Evolutionary conservation across 1,139 yeast genomes (phyloP).

Genomic region (Oligophagozyma castellii): DNA sequence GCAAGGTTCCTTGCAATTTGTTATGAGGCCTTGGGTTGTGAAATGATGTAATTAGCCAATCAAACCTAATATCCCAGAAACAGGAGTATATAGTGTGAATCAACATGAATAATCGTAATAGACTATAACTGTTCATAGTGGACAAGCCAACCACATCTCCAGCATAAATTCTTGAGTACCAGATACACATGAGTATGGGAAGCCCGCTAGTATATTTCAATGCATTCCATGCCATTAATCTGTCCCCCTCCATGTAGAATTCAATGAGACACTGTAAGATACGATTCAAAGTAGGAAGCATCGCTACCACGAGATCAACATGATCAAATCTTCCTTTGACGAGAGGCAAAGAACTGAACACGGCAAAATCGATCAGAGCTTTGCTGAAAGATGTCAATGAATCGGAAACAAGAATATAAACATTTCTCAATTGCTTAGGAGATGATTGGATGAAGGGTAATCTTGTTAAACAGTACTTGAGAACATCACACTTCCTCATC

Average conservation of each 20-base stretch:
- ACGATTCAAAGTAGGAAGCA: conserved; percentile 56
- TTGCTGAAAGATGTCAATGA: conserved; percentile 67
- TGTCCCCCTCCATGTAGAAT: conserved; percentile 36
- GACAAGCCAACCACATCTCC: conserved; percentile 5
- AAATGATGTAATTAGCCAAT: conserved; percentile 64
- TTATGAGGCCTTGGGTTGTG: conserved; percentile 24
- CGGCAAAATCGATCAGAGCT: conserved; percentile 55
- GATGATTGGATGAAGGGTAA: conserved; percentile 40
- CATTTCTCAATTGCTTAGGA: conserved; percentile 56
- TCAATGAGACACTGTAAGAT: conserved; percentile 73
- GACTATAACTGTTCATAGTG: conserved; percentile 5
- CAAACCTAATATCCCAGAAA: conserved; percentile 78
- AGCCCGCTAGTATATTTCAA: conserved; percentile 59
- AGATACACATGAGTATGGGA: conserved; percentile 39
- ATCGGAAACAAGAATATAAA: conserved; percentile 72
- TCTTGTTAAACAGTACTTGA: conserved; percentile 26
- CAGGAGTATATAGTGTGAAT: conserved; percentile 67
- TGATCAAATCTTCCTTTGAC: conserved; percentile 11
- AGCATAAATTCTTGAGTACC: conserved; percentile 18
- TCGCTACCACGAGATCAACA: conserved; percentile 29
- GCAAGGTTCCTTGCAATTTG: conserved; percentile 21
- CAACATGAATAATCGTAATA: conserved; percentile 13
- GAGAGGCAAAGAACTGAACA: conserved; percentile 29
- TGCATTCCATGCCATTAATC: conserved; percentile 51
- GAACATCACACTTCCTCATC: conserved; percentile 28